Percentiles rank a stretch among this genome's conserved stretches.
These are phyloP conservation scores for Zygosaccharomyces bisporus DNA, from an alignment of 805 yeast species.

Conservation along the genomic window DNA sequence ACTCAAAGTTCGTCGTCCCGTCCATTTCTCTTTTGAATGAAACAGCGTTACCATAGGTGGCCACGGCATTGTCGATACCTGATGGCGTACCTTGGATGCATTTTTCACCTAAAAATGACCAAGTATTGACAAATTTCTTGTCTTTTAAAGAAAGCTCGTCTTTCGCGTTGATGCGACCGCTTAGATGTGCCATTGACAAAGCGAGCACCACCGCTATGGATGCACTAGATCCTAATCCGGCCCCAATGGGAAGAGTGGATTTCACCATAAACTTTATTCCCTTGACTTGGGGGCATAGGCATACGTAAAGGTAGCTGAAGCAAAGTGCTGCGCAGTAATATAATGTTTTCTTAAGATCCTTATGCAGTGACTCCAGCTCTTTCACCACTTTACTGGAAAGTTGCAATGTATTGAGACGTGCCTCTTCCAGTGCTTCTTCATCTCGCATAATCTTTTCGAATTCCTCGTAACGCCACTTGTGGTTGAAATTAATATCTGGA, in stretches of 20 bases:
- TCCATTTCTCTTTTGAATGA: conserved; percentile 61
- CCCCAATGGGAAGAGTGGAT: conserved; percentile 90
- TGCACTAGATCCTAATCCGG: conserved; percentile 95
- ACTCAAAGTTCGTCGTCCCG: conserved; percentile 28
- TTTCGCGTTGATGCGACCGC: conserved; percentile 45
- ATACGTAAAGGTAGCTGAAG: conserved; percentile 72
- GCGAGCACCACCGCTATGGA: conserved; percentile 81
- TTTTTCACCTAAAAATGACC: conserved; percentile 92
- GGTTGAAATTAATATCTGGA: conserved; percentile 72
- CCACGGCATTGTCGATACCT: conserved; percentile 95
- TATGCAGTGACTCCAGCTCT: conserved; percentile 44
- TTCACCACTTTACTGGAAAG: conserved; percentile 56
- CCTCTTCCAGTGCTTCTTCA: conserved; percentile 19
- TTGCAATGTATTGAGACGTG: conserved; percentile 44
- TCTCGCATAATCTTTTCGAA: conserved; percentile 19
- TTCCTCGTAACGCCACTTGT: conserved; percentile 50
- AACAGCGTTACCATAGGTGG: conserved; percentile 95
- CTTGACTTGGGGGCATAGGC: conserved; percentile 47
- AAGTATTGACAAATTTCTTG: conserved; percentile 63
- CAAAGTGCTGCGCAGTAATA: conserved; percentile 79
- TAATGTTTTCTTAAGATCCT: conserved; percentile 47
- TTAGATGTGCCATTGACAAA: conserved; percentile 62
- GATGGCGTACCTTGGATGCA: conserved; percentile 96
- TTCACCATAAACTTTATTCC: conserved; percentile 63
- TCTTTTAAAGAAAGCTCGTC: conserved; percentile 39